These are phyloP conservation scores for Magnolia kwangsiensis DNA, from an alignment of 164 flowering plant species.

Conservation along the genomic window DNA sequence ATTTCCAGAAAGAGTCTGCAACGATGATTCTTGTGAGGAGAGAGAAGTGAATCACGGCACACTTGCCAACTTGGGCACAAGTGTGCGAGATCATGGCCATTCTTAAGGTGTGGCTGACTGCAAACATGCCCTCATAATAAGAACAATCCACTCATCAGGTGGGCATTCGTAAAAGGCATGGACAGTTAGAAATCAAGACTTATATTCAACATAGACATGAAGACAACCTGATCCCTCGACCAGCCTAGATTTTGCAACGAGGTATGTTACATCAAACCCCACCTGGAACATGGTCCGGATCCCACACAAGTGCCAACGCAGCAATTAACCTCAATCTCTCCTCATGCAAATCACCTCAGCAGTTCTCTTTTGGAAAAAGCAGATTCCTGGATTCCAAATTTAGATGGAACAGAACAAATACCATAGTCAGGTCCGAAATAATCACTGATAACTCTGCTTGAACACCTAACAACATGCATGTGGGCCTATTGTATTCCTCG, in stretches of 20 bases:
- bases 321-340: not conserved
- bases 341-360: not conserved
- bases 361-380: not conserved
- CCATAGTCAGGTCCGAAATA: constrained; percentile 74
- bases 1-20: not conserved
- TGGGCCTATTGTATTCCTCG: constrained; percentile 67
- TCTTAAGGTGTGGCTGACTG: not conserved
- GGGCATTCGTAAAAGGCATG: not conserved
- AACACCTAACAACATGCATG: constrained; percentile 70
- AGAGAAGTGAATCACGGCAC: no score
- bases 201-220: not conserved
- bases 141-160: not conserved
- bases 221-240: not conserved
- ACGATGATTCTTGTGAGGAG: no score
- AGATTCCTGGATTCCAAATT: not conserved
- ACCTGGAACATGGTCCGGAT: no score
- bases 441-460: constrained; percentile 72
- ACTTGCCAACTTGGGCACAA: not conserved
- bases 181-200: not conserved
- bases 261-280: not conserved
- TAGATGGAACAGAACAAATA: constrained; percentile 25
- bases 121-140: not conserved
- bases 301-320: not conserved
- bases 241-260: not conserved
- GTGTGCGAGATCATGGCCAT: not conserved